Percentiles rank a stretch among this genome's conserved stretches.
Conservation (phyloP, 495 filamentous ascomycete genomes). For the Aspergillus nidulans region DNA sequence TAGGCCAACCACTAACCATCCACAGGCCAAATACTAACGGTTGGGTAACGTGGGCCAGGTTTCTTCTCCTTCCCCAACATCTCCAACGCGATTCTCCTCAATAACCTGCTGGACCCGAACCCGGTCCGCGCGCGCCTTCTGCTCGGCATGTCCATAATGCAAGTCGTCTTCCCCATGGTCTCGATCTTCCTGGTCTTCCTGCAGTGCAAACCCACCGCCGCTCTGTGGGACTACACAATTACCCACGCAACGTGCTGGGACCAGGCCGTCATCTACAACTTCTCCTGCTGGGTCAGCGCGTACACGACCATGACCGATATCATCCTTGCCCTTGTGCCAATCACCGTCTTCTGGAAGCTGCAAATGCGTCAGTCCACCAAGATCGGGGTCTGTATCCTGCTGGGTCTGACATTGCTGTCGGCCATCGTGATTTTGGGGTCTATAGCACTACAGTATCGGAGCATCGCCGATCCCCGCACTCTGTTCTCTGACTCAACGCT, state of each 20-base stretch:
- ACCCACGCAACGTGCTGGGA: slow-evolving; percentile 19
- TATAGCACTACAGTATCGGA: too few species aligned
- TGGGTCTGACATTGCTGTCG: slow-evolving; percentile 23
- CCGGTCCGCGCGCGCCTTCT: slow-evolving; percentile 14
- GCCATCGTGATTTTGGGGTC: slow-evolving; percentile 19
- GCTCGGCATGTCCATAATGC: slow-evolving; percentile 18
- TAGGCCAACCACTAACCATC: too few species aligned
- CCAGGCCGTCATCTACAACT: slow-evolving; percentile 16
- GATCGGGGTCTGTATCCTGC: slow-evolving; percentile 21
- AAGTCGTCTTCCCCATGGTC: slow-evolving; percentile 20
- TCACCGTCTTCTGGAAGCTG: slow-evolving; percentile 23
- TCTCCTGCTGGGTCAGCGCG: slow-evolving; percentile 21
- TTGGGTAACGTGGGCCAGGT: slow-evolving; percentile 3
- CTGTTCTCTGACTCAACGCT: neutral
- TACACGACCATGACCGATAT: slow-evolving; percentile 26
- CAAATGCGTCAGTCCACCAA: slow-evolving; percentile 22
- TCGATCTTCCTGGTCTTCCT: slow-evolving; percentile 23
- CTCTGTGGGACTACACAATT: slow-evolving; percentile 16
- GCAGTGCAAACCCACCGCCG: slow-evolving; percentile 19
- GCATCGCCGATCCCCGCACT: neutral
- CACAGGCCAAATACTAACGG: too few species aligned
- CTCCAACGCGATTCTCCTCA: slow-evolving; percentile 23
- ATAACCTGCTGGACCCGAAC: slow-evolving; percentile 22
- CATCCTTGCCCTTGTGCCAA: slow-evolving; percentile 24
- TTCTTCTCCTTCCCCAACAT: slow-evolving; percentile 26